These are phyloP conservation scores for Globisporangium paroecandrum DNA, from an alignment of 352 stramenopile species.

Conservation along the genomic window DNA sequence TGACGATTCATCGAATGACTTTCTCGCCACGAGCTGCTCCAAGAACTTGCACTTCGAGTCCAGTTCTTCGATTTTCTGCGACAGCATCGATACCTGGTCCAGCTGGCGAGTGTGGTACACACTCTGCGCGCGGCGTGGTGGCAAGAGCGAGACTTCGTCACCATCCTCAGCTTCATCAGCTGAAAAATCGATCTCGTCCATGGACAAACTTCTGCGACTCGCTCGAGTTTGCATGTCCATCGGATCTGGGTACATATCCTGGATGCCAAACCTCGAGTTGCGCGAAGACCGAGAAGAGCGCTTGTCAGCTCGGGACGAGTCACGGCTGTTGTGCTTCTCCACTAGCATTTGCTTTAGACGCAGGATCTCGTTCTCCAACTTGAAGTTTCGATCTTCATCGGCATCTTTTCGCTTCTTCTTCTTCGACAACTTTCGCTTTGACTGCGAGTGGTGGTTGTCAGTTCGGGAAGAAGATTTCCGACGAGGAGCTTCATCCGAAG, in stretches of 20 bases:
- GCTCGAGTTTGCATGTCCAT: slow-evolving; percentile 14
- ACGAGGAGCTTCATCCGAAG: slow-evolving; percentile 6
- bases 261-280: slow-evolving; percentile 9
- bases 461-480: slow-evolving; percentile 9
- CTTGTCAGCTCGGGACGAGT: slow-evolving; percentile 6
- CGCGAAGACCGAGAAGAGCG: slow-evolving; percentile 4
- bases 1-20: slow-evolving; percentile 37
- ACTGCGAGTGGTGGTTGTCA: slow-evolving; percentile 6
- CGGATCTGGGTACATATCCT: slow-evolving; percentile 4
- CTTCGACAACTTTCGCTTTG: slow-evolving; percentile 1
- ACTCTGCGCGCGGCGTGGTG: slow-evolving; percentile 52
- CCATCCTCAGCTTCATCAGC: slow-evolving; percentile 40
- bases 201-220: slow-evolving; percentile 41
- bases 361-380: slow-evolving; percentile 68
- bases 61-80: slow-evolving; percentile 70
- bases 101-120: slow-evolving; percentile 43
- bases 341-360: slow-evolving; percentile 73
- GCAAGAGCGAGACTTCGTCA: slow-evolving; percentile 43
- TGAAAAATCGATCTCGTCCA: slow-evolving; percentile 36
- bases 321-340: slow-evolving; percentile 35
- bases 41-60: slow-evolving; percentile 80
- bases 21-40: slow-evolving; percentile 63
- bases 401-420: slow-evolving; percentile 21
- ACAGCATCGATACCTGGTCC: slow-evolving; percentile 62
- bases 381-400: slow-evolving; percentile 38